Evolutionary conservation across 768 basidiomycete species (phyloP).

Genomic region (Lactarius sp.): DNA sequence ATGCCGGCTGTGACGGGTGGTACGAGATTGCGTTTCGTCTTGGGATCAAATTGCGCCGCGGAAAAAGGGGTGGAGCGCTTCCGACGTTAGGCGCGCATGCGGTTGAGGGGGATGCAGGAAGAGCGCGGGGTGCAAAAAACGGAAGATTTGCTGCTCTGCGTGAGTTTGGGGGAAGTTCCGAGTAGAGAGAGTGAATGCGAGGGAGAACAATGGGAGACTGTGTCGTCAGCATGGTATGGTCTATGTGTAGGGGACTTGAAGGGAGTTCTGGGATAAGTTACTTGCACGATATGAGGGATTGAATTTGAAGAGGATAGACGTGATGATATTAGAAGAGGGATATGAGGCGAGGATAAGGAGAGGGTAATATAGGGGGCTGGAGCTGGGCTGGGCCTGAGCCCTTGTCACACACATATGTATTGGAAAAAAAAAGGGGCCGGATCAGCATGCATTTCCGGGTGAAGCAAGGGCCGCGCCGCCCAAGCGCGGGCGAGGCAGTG

Average conservation of each 20-base stretch:
- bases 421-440: constrained; percentile 9
- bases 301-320: not conserved
- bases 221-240: constrained; percentile 22
- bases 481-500: not conserved
- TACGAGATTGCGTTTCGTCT: constrained; percentile 23
- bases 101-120: constrained; percentile 2
- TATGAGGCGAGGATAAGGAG: not conserved
- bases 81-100: not conserved
- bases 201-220: constrained; percentile 17
- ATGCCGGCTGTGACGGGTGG: constrained; percentile 11
- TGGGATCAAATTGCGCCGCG: constrained; percentile 12
- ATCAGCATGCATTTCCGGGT: constrained; percentile 2
- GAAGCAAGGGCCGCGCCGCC: too few species aligned
- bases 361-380: not conserved
- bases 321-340: not conserved
- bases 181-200: constrained; percentile 25
- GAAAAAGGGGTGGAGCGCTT: constrained; percentile 2
- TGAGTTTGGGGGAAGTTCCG: constrained; percentile 25
- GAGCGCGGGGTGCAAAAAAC: constrained; percentile 20
- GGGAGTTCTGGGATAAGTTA: constrained; percentile 7
- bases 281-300: not conserved
- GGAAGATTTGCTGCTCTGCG: constrained; percentile 26
- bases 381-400: not conserved
- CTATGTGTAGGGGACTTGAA: not conserved
- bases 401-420: constrained; percentile 8